Conservation (phyloP, 2,329 filamentous ascomycete genomes). For the Nemania sp. region DNA sequence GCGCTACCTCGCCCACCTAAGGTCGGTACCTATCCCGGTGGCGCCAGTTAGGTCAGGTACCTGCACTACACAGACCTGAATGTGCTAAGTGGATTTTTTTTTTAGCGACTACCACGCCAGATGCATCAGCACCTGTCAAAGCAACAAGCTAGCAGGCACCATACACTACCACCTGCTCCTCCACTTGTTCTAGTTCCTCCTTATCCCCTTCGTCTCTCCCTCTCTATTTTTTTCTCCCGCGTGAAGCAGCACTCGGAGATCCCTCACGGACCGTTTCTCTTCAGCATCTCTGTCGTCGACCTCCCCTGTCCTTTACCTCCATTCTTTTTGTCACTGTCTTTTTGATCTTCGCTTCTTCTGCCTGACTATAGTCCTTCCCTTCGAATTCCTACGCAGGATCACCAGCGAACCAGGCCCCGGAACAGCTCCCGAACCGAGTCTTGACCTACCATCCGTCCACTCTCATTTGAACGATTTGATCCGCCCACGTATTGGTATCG, state of each 20-base stretch:
- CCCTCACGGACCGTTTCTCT: constrained; percentile 15
- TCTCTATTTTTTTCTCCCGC: constrained; percentile 4
- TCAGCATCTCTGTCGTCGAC: not conserved
- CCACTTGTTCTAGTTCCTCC: constrained; percentile 9
- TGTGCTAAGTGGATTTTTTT: too few relatives aligned
- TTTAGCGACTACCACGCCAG: too few relatives aligned
- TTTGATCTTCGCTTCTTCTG: not conserved
- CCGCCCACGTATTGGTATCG: not conserved
- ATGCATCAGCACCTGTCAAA: too few relatives aligned
- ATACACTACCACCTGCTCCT: not conserved
- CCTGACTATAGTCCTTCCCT: constrained; percentile 8
- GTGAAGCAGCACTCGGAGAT: constrained; percentile 8
- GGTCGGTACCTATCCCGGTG: too few relatives aligned
- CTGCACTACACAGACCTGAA: too few relatives aligned
- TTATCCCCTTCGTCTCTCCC: not conserved
- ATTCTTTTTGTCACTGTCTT: constrained; percentile 9
- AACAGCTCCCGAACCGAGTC: not conserved
- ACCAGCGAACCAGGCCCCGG: not conserved
- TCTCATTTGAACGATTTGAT: constrained; percentile 2
- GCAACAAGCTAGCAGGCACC: too few relatives aligned
- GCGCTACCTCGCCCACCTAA: too few relatives aligned
- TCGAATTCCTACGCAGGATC: not conserved
- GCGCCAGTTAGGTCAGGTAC: too few relatives aligned
- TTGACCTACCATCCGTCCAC: constrained; percentile 8
- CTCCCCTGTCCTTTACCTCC: not conserved